Base-by-base conservation (phyloP, 2,329 filamentous ascomycete genomes). In the Colletotrichum nymphaeae region DNA sequence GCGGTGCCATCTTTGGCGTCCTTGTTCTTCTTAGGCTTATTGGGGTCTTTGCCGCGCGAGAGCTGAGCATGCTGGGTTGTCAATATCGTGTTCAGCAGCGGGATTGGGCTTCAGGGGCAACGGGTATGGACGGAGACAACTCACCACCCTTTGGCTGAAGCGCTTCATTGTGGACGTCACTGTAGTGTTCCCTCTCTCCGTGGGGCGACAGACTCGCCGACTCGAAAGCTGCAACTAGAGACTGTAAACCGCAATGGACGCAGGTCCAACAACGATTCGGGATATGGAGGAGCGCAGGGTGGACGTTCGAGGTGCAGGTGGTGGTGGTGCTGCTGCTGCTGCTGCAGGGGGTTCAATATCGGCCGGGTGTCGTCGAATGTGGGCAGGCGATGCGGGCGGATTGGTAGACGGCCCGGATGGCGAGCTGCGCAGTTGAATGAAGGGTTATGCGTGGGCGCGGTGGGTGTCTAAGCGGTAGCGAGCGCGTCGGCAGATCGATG, bases 121-220 rank as follows among this genome's bases (percentile, higher is more conserved):
- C 42, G 37, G 72, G 42, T 32, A 59, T 63, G 55, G 12, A 72
- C 56, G 65, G 53, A 57, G 52, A 35, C 32, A 57, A 91, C 94
- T 89, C 91, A 98, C 95, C 89, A 98, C 95, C 93, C 94, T 94
- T 89, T 97, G 95, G 86, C 95, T 94, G 86, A 98, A 97, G 84
- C 95, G 94, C 88, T 98, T 98, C 96, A 98, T 98, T 86, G 89
- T 93, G 85, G 84, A 85, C 76, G 79, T 79, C 72, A 73, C 71
- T 75, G 69, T 63, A 58, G 64, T 62, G 64, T 77, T 46, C 58
- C 32, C 32, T 35, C 62, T 74, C 60, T 63, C 67, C 60, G 71
- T 72, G 64, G 65, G 71, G 75, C 63, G 70, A 69, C 69, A 64
- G 52, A 42, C 64, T 66, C 70, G 70, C 70, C 70, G 60, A 63